Percentiles rank a stretch among this genome's conserved stretches.
Conservation (phyloP, 257 asterid genomes). For the Leptodermis oblonga region DNA sequence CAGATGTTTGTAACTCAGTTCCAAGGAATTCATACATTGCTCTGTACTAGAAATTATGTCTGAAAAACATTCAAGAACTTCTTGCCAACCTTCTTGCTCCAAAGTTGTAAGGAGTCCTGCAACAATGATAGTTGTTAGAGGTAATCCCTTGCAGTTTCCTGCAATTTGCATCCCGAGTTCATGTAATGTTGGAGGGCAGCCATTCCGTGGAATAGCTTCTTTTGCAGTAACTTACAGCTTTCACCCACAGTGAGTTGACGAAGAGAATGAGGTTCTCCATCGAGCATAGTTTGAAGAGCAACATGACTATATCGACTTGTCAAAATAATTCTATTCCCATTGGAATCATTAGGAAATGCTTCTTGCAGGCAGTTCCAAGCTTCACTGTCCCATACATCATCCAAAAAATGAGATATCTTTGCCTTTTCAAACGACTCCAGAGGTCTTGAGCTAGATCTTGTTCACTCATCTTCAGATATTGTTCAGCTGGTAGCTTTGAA, state of each 20-base stretch:
- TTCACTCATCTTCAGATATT: not conserved
- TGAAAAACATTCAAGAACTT: not conserved
- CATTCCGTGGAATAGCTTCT: not conserved
- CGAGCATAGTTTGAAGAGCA: not conserved
- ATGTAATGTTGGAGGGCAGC: no score
- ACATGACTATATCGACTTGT: not conserved
- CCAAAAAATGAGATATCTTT: not conserved
- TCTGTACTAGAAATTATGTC: not conserved
- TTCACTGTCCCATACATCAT: not conserved
- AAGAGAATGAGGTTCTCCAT: no score
- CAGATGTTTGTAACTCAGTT: slow-evolving; percentile 10
- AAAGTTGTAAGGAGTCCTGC: not conserved
- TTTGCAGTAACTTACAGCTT: not conserved
- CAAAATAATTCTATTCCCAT: not conserved
- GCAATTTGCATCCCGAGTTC: no score
- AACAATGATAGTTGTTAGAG: not conserved
- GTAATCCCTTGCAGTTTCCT: no score
- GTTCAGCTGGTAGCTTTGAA: not conserved
- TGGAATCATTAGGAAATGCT: not conserved
- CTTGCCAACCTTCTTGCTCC: not conserved
- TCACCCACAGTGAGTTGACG: not conserved
- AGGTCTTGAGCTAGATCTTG: not conserved
- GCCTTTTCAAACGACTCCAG: not conserved
- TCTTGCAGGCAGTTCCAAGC: not conserved
- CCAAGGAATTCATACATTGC: not conserved